Evolutionary conservation across 225 moss, liverwort and hornwort genomes (phyloP).

Genomic region (Sphagnum tenellum): DNA sequence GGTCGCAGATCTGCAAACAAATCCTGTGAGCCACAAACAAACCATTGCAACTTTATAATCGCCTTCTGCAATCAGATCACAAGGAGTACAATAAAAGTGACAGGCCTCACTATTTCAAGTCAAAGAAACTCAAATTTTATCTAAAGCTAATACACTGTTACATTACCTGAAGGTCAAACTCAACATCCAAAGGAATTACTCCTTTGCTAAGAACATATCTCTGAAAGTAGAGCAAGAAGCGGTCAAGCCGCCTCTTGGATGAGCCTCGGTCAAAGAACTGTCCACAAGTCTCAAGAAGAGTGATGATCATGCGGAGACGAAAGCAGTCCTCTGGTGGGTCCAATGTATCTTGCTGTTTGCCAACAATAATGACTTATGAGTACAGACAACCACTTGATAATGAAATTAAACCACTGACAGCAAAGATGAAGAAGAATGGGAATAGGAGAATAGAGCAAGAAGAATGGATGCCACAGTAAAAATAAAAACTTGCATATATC

Average conservation of each 20-base stretch:
- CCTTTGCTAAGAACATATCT: conserved; percentile 98
- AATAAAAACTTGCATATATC: too few species aligned
- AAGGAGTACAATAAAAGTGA: too few species aligned
- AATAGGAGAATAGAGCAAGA: too few species aligned
- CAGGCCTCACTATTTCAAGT: too few species aligned
- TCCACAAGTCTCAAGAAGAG: conserved; percentile 95
- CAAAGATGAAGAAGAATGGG: too few species aligned
- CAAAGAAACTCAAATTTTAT: too few species aligned
- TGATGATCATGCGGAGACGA: conserved; percentile 88
- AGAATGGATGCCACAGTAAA: too few species aligned
- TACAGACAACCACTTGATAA: too few species aligned
- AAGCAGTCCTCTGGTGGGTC: conserved; percentile 98
- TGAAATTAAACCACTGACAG: too few species aligned
- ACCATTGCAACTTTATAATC: too few species aligned
- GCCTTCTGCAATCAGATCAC: too few species aligned
- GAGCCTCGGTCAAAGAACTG: conserved; percentile 99
- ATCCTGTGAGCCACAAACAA: conserved; percentile 37
- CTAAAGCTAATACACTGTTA: too few species aligned
- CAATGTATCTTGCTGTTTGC: conserved; percentile 73
- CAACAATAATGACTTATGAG: not conserved
- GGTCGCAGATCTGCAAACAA: conserved; percentile 90
- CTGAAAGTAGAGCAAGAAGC: conserved; percentile 88
- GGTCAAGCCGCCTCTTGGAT: conserved; percentile 88
- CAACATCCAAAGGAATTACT: conserved; percentile 93
- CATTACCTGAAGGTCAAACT: conserved; percentile 89